These are phyloP conservation scores for Hanseniaspora pseudoguilliermondii DNA, from an alignment of 805 yeast species.

Conservation along the genomic window DNA sequence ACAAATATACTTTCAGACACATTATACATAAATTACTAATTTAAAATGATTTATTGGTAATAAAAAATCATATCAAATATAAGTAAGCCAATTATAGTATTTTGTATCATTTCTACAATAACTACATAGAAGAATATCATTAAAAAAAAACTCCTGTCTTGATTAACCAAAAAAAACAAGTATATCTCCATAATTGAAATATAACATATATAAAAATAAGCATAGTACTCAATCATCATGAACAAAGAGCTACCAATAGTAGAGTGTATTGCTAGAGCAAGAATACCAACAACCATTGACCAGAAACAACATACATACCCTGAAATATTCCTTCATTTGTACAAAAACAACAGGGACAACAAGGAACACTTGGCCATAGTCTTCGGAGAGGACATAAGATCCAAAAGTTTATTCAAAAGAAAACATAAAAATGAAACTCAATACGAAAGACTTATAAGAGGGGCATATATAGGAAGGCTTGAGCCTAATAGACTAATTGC, in stretches of 20 bases:
- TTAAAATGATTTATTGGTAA: too few relatives aligned
- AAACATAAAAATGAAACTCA: constrained; percentile 59
- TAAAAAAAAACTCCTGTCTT: too few relatives aligned
- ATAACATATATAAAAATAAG: background rate
- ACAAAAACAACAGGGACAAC: constrained; percentile 70
- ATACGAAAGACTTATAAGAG: constrained; percentile 93
- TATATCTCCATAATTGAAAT: too few relatives aligned
- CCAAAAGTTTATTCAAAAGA: constrained; percentile 51
- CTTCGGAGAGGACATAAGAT: constrained; percentile 82
- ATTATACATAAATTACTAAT: too few relatives aligned
- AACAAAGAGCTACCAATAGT: constrained; percentile 49
- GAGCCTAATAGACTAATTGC: constrained; percentile 74
- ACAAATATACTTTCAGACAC: too few relatives aligned
- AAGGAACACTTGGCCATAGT: constrained; percentile 96
- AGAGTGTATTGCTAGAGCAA: constrained; percentile 80
- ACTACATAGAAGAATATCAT: too few relatives aligned
- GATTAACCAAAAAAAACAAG: too few relatives aligned
- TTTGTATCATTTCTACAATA: too few relatives aligned
- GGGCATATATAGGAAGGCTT: constrained; percentile 85
- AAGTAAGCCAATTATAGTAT: background rate
- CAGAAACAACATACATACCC: constrained; percentile 68
- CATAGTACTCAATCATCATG: background rate
- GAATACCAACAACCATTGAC: constrained; percentile 92
- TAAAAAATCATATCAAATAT: too few relatives aligned
- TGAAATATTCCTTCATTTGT: constrained; percentile 82